Evolutionary conservation across 257 asterid genomes (phyloP), one percentile per base, ranked within the genome.

Genomic region (Solanum neorickii): DNA sequence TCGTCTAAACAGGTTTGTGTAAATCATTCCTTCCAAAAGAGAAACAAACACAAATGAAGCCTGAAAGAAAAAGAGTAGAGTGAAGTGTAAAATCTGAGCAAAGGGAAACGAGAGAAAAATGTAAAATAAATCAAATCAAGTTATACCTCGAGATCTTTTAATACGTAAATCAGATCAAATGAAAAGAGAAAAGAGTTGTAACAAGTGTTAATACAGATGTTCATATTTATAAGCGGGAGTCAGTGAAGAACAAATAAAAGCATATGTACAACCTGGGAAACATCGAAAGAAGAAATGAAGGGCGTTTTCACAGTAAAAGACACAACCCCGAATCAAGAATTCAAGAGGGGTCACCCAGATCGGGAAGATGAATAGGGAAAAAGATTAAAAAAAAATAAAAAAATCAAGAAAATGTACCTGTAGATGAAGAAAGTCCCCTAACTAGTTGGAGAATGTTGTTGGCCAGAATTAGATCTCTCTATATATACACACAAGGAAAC

Each of bases 211-310:
- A 85, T 29, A 25, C 68, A 29, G 60, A 47, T 31, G 33, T 41
- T 41, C 44, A 65, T 70, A 85, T 69, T 80, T n/a, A 78, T 90
- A 82, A 39, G 85, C 20, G 72, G 23, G 41, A 89, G 23, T 49
- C 80, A 33, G 62, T 39, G 86, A 78, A 76, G 85, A 87, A 87
- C 91, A 91, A 90, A 92, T 82, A 73, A 83, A 80, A 89, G 86
- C 88, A 90, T 80, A 77, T 42, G 13, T 39, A 86, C 78, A 83
- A 77, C 93, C 93, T 91, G 89, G 92, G 49, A 83, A 91, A 88
- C 89, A 89, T 92, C 92, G 85, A 69, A 80, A 69, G 41, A 69
- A 27, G 86, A 85, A 87, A 69, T 87, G 86, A 37, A 59, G 5
- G 59, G 60, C 20, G 74, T 52, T 84, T 70, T 77, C 80, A 86